Conservation (phyloP, 768 basidiomycete species). For the Rhizopogon vinicolor region DNA sequence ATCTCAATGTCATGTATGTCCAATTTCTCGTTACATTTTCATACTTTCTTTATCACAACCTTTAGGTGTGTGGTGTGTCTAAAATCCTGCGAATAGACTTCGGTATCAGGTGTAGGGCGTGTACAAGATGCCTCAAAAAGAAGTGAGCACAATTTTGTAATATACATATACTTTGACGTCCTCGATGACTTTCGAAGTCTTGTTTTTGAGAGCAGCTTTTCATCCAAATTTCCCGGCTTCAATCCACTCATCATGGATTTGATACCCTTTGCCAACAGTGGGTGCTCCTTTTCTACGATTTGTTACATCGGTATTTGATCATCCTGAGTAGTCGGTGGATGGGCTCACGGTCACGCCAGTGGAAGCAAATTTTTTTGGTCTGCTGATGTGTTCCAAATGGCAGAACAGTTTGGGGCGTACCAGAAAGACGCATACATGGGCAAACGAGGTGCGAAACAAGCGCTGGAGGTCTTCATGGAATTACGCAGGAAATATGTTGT, state of each 20-base stretch:
- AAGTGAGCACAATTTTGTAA: constrained; percentile 7
- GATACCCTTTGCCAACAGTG: constrained; percentile 29
- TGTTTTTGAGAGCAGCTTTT: constrained; percentile 7
- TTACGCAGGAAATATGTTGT: constrained; percentile 11
- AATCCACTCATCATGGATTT: constrained; percentile 23
- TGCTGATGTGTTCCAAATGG: constrained; percentile 24
- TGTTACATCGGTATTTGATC: neutral
- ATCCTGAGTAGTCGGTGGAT: constrained; percentile 22
- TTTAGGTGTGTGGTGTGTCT: constrained; percentile 9
- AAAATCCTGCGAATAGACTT: constrained; percentile 14
- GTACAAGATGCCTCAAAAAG: constrained; percentile 11
- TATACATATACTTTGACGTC: neutral
- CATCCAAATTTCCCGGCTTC: constrained; percentile 20
- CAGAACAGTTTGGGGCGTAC: constrained; percentile 7
- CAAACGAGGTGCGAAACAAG: constrained; percentile 18
- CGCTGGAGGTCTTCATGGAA: constrained; percentile 19
- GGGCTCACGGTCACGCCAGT: constrained; percentile 21
- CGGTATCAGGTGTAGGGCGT: constrained; percentile 10
- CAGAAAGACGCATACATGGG: constrained; percentile 16
- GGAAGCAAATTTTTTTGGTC: constrained; percentile 31
- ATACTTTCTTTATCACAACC: neutral
- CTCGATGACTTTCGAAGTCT: constrained; percentile 18
- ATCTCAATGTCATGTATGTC: constrained; percentile 13
- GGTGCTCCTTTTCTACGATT: neutral
- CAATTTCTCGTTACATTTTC: neutral